phyloP scores from a whole-genome alignment of 805 yeast genomes.

The Metschnikowia amazonensis region DNA sequence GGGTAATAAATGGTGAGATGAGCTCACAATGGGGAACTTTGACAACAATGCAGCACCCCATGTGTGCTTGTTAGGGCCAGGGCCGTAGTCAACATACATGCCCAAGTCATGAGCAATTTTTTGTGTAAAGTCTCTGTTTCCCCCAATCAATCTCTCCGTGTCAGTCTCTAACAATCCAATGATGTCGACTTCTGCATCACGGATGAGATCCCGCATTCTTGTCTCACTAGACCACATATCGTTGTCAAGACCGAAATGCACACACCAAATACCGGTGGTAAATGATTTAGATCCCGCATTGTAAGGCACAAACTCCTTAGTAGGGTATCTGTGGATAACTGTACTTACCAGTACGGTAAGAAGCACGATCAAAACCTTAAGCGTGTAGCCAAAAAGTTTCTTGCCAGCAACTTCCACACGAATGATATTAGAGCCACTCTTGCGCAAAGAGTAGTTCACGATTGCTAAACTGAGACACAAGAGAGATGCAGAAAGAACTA shows the following conservation, averaged over 20 bases:
- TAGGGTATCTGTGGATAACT: conserved; percentile 57
- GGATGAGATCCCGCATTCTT: conserved; percentile 78
- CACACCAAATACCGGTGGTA: conserved; percentile 97
- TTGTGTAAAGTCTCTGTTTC: conserved; percentile 91
- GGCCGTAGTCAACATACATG: conserved; percentile 95
- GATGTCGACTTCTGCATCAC: conserved; percentile 85
- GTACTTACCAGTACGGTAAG: conserved; percentile 51
- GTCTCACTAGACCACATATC: conserved; percentile 97
- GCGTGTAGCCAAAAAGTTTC: conserved; percentile 20
- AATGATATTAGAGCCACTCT: conserved; percentile 21
- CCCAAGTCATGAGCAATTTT: conserved; percentile 86
- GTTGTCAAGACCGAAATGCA: conserved; percentile 95
- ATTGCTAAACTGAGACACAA: conserved; percentile 52
- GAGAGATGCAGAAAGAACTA: conserved; percentile 59
- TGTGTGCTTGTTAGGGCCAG: conserved; percentile 96
- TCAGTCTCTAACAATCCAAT: conserved; percentile 90
- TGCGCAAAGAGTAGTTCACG: conserved; percentile 31
- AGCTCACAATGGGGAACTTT: conserved; percentile 87
- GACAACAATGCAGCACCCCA: conserved; percentile 96
- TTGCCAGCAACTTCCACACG: conserved; percentile 20
- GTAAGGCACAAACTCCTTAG: conserved; percentile 57
- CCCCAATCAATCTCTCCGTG: conserved; percentile 90
- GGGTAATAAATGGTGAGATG: conserved; percentile 88
- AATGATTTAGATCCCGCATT: conserved; percentile 56
- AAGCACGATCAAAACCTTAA: conserved; percentile 39